phyloP scores from a whole-genome alignment of 306 rosid species.

The Prunus salicina region DNA sequence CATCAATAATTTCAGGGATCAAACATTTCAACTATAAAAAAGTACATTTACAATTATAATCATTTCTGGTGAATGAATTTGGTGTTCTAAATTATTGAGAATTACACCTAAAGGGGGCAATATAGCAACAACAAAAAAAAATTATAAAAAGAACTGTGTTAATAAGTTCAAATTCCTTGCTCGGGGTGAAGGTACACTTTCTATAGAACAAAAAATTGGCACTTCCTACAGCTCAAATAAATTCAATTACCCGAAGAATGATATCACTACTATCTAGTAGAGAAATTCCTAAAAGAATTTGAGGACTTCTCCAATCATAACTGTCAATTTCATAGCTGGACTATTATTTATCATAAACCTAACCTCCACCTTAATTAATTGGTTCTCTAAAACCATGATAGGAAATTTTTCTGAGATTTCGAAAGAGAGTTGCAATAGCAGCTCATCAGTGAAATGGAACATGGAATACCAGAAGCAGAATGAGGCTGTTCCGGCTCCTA shows the following conservation, averaged over 20 bases:
- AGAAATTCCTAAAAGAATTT: slow-evolving; percentile 21
- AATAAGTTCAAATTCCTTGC: slow-evolving; percentile 15
- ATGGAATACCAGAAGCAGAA: too few species aligned
- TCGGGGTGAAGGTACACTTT: slow-evolving; percentile 27
- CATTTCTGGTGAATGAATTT: not conserved
- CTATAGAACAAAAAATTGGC: slow-evolving; percentile 26
- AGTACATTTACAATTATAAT: not conserved
- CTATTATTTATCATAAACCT: too few species aligned
- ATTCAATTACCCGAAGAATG: slow-evolving; percentile 8
- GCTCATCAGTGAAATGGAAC: too few species aligned
- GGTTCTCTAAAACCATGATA: too few species aligned
- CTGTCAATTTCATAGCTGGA: too few species aligned
- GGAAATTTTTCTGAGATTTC: too few species aligned
- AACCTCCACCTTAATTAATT: too few species aligned
- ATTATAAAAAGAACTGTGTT: not conserved
- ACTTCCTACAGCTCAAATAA: slow-evolving; percentile 7
- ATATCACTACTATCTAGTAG: slow-evolving; percentile 22
- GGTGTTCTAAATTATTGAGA: not conserved
- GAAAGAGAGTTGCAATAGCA: too few species aligned
- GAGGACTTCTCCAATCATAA: slow-evolving; percentile 4
- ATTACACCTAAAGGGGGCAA: not conserved
- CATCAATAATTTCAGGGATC: not conserved
- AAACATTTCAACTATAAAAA: not conserved
- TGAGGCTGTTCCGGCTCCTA: too few species aligned
- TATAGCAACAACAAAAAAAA: not conserved